Conservation (phyloP, 129 eudicot species). For the sunflower (Helianthus annuus) region DNA sequence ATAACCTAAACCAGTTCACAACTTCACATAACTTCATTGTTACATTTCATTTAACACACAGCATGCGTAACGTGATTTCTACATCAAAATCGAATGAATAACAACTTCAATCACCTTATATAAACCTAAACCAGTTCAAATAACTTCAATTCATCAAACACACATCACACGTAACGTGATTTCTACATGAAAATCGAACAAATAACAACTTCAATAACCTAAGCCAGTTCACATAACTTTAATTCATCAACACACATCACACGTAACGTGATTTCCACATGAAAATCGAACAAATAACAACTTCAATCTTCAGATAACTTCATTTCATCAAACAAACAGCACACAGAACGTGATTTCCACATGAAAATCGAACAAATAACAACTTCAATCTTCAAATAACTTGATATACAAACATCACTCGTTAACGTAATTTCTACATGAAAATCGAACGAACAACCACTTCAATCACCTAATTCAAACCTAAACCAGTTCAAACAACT, state of each 20-base stretch:
- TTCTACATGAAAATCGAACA: too few relatives aligned
- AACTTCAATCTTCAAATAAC: too few relatives aligned
- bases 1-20: too few relatives aligned
- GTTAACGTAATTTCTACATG: conserved; percentile 3
- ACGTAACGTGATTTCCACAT: not conserved
- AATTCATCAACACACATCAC: conserved; percentile 5
- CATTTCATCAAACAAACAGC: not conserved
- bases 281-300: too few relatives aligned
- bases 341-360: not conserved
- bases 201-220: too few relatives aligned
- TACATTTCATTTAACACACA: not conserved
- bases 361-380: too few relatives aligned
- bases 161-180: too few relatives aligned
- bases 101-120: not conserved
- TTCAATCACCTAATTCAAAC: not conserved
- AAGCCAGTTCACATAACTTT: too few relatives aligned
- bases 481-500: not conserved
- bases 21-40: not conserved
- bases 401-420: not conserved
- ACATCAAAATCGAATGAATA: not conserved
- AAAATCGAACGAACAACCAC: not conserved
- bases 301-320: not conserved
- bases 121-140: too few relatives aligned
- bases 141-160: too few relatives aligned
- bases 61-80: conserved; percentile 1